Conservation (phyloP, 1,284 basidiomycete genomes). For the Pascua guehoae region DNA sequence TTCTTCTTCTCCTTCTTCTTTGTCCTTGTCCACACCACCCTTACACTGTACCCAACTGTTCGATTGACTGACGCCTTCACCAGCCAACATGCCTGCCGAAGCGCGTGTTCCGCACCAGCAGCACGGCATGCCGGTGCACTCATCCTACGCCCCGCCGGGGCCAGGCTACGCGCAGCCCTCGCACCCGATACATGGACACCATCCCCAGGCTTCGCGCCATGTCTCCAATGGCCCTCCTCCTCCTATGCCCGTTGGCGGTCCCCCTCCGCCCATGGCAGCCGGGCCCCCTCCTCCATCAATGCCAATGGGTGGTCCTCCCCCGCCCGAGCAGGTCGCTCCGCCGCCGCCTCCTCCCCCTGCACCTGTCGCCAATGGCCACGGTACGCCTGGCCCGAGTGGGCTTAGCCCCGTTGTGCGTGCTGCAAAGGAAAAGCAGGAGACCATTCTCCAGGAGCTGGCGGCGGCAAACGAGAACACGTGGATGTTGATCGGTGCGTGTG, state of each 20-base stretch:
- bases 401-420: slow-evolving; percentile 24
- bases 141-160: slow-evolving; percentile 18
- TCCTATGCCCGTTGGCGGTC: slow-evolving; percentile 19
- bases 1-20: not conserved
- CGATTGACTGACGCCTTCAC: not conserved
- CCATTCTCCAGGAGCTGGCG: slow-evolving; percentile 53
- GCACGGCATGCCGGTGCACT: slow-evolving; percentile 13
- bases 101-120: slow-evolving; percentile 16
- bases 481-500: slow-evolving; percentile 73
- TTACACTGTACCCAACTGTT: not conserved
- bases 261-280: slow-evolving; percentile 22
- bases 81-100: slow-evolving; percentile 9
- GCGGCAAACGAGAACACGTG: slow-evolving; percentile 86
- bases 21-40: not conserved
- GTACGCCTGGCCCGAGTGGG: slow-evolving; percentile 5
- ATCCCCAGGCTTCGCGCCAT: slow-evolving; percentile 25
- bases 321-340: slow-evolving; percentile 16
- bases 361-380: slow-evolving; percentile 29
- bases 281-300: slow-evolving; percentile 18
- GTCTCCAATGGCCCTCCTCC: slow-evolving; percentile 29
- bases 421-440: slow-evolving; percentile 39
- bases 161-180: slow-evolving; percentile 16
- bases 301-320: slow-evolving; percentile 18
- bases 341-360: slow-evolving; percentile 11
- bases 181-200: slow-evolving; percentile 16